Conservation (phyloP, 371 early-diverging fungal species). For the Mucor irregularis region DNA sequence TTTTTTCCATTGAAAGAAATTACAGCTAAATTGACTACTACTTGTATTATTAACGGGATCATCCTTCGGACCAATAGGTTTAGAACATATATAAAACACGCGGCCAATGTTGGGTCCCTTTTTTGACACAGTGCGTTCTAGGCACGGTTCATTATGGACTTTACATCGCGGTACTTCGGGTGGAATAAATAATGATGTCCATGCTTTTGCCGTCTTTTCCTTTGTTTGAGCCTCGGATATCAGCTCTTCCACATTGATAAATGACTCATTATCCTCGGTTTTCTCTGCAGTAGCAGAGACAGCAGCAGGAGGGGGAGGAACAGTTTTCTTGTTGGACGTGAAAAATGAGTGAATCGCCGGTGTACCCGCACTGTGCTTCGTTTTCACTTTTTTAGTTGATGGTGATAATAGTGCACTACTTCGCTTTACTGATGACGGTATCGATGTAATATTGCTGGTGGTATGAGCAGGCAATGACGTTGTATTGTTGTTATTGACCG, state of each 20-base stretch:
- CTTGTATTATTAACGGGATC: constrained; percentile 5
- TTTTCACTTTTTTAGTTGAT: no score
- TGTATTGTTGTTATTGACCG: not conserved
- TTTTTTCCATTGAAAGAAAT: constrained; percentile 59
- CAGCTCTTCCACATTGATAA: not conserved
- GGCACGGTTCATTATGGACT: constrained; percentile 67
- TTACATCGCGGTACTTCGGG: constrained; percentile 57
- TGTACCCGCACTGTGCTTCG: not conserved
- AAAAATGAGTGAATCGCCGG: not conserved
- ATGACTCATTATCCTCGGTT: not conserved
- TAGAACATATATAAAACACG: constrained; percentile 69
- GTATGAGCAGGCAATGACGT: not conserved
- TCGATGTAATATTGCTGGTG: no score
- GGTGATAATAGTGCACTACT: no score
- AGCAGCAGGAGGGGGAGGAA: no score
- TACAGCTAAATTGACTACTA: constrained; percentile 53
- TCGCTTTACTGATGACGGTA: not conserved
- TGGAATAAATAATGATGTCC: constrained; percentile 62
- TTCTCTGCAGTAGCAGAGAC: no score
- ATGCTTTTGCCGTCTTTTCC: constrained; percentile 22
- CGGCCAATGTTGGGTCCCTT: constrained; percentile 75
- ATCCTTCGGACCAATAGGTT: constrained; percentile 51
- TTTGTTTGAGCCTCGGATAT: not conserved
- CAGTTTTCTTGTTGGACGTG: not conserved
- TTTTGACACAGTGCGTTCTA: constrained; percentile 67